A percentile compares a stretch with the other conserved stretches of the same genome.
Conservation (phyloP, 306 rosid genomes). For the Fragaria ananassa region DNA sequence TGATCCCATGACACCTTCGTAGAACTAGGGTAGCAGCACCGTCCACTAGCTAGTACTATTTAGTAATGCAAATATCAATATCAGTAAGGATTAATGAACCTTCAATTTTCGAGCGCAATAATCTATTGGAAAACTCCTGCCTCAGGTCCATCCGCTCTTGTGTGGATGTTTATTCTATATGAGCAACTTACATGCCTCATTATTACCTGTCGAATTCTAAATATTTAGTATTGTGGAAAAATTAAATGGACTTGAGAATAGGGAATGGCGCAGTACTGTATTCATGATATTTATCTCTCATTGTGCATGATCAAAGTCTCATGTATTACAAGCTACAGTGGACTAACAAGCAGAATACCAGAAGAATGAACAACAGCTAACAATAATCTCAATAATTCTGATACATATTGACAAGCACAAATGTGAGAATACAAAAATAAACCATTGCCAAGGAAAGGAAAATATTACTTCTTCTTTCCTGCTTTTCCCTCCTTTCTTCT, state of each 20-base stretch:
- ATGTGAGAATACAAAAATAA: constrained; percentile 2
- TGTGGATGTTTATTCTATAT: not conserved
- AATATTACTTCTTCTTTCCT: constrained; percentile 74
- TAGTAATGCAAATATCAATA: not conserved
- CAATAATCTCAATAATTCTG: constrained; percentile 12
- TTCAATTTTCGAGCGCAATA: not conserved
- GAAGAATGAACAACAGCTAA: not conserved
- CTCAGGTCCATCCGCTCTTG: not conserved
- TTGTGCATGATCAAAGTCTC: not conserved
- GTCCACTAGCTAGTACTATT: not conserved
- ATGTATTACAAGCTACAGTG: not conserved
- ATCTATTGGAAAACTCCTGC: not conserved
- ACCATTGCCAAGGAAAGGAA: not conserved
- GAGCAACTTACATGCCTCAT: not conserved
- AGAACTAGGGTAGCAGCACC: too few relatives aligned
- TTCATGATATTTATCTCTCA: not conserved
- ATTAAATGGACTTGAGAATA: not conserved
- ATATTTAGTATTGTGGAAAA: not conserved
- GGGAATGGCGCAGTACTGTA: not conserved
- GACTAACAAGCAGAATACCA: not conserved
- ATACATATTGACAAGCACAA: constrained; percentile 21
- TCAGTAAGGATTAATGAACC: too few relatives aligned
- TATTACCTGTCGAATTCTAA: not conserved
- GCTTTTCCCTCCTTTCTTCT: constrained; percentile 97
- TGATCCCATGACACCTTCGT: too few relatives aligned